A percentile compares a stretch with the other conserved stretches of the same genome.
phyloP scores from a whole-genome alignment of 1,139 yeast genomes.

The Saccharomyces hybrid region DNA sequence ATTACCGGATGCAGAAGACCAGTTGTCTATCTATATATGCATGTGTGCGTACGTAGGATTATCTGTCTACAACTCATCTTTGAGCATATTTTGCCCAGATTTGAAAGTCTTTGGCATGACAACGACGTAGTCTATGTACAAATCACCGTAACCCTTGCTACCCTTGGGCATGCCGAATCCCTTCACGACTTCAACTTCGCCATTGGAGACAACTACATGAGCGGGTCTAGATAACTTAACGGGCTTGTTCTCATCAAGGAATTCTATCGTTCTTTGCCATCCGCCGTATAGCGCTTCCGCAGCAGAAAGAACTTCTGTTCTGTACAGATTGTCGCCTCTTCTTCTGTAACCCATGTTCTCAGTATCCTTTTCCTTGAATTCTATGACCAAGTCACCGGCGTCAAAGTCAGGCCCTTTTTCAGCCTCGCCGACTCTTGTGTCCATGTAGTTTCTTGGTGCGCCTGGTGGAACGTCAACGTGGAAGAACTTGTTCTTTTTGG shows the following conservation, averaged over 20 bases:
- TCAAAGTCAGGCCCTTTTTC: conserved; percentile 75
- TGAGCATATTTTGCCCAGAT: not conserved
- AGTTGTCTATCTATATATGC: not conserved
- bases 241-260: conserved; percentile 53
- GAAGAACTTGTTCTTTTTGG: conserved; percentile 49
- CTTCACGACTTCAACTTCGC: conserved; percentile 60
- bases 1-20: not conserved
- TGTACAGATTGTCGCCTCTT: conserved; percentile 60
- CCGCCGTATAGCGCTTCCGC: conserved; percentile 72
- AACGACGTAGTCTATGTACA: conserved; percentile 63
- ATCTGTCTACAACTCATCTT: conserved; percentile 5
- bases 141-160: conserved; percentile 56
- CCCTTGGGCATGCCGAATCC: conserved; percentile 83
- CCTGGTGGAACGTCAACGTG: conserved; percentile 67
- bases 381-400: conserved; percentile 71
- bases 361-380: conserved; percentile 45
- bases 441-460: conserved; percentile 49
- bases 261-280: conserved; percentile 63
- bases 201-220: conserved; percentile 51
- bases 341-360: conserved; percentile 81
- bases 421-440: conserved; percentile 66
- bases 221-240: conserved; percentile 43
- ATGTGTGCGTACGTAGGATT: not conserved
- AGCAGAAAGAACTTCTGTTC: conserved; percentile 71
- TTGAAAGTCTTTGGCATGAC: conserved; percentile 30